phyloP scores from a whole-genome alignment of 768 basidiomycete species.

The Suillus lakei region DNA sequence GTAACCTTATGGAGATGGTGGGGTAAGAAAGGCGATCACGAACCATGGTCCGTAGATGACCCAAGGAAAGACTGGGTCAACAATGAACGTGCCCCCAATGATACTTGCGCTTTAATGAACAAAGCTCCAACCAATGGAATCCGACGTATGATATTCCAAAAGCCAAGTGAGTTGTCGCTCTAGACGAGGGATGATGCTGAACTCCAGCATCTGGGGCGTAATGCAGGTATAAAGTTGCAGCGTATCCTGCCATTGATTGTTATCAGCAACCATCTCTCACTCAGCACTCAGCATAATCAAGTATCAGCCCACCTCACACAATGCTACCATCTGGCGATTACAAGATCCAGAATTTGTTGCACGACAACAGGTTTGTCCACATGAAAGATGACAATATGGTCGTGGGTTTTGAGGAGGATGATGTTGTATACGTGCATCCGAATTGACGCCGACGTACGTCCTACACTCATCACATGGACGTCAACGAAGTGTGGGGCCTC shows the following conservation, averaged over 20 bases:
- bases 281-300: not conserved
- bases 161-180: not conserved
- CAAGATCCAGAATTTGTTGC: not conserved
- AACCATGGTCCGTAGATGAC: not conserved
- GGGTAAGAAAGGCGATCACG: not conserved
- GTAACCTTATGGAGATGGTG: not conserved
- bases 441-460: not conserved
- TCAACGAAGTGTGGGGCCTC: not conserved
- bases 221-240: not conserved
- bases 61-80: not conserved
- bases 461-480: not conserved
- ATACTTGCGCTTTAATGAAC: not conserved
- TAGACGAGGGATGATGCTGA: not conserved
- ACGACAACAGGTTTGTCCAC: not conserved
- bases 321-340: not conserved
- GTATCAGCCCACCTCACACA: not conserved
- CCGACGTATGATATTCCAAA: not conserved
- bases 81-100: not conserved
- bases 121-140: not conserved
- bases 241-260: not conserved
- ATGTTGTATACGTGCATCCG: not conserved
- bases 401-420: not conserved
- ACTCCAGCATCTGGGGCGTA: not conserved
- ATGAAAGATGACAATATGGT: not conserved
- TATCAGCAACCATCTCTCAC: not conserved